Evolutionary conservation across 495 filamentous ascomycete species (phyloP).

Genomic region (Xylona heveae): DNA sequence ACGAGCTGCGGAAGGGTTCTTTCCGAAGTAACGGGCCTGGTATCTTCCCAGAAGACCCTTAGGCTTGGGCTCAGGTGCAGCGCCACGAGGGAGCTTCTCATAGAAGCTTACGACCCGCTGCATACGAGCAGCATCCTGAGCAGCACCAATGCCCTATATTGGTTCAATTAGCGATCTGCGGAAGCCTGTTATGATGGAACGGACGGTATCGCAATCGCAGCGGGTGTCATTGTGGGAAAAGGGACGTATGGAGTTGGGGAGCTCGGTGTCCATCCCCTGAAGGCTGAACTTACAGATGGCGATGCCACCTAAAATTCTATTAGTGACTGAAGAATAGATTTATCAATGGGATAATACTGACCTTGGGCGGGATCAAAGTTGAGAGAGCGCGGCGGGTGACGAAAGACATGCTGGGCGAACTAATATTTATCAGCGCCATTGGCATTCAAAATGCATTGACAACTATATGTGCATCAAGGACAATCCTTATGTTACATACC

Average conservation of each 20-base stretch:
- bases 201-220: too few relatives aligned
- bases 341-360: slow-evolving; percentile 23
- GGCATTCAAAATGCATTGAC: too few relatives aligned
- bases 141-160: slow-evolving; percentile 64
- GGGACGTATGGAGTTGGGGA: too few relatives aligned
- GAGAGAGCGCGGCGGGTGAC: slow-evolving; percentile 75
- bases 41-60: slow-evolving; percentile 70
- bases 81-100: slow-evolving; percentile 80
- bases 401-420: slow-evolving; percentile 64
- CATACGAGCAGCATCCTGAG: slow-evolving; percentile 89
- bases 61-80: slow-evolving; percentile 57
- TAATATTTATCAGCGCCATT: slow-evolving; percentile 10
- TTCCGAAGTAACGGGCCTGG: slow-evolving; percentile 85
- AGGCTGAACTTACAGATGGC: slow-evolving; percentile 52
- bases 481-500: too few relatives aligned
- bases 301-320: slow-evolving; percentile 47
- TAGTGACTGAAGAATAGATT: slow-evolving; percentile 2
- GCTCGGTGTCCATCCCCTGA: background rate
- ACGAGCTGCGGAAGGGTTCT: slow-evolving; percentile 75
- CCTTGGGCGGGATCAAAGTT: slow-evolving; percentile 96
- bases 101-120: slow-evolving; percentile 94
- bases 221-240: too few relatives aligned
- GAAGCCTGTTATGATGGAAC: too few relatives aligned
- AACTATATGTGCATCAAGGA: too few relatives aligned
- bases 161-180: slow-evolving; percentile 16